phyloP scores from a whole-genome alignment of 2,329 filamentous ascomycete species.

The Bipolaris cookei region DNA sequence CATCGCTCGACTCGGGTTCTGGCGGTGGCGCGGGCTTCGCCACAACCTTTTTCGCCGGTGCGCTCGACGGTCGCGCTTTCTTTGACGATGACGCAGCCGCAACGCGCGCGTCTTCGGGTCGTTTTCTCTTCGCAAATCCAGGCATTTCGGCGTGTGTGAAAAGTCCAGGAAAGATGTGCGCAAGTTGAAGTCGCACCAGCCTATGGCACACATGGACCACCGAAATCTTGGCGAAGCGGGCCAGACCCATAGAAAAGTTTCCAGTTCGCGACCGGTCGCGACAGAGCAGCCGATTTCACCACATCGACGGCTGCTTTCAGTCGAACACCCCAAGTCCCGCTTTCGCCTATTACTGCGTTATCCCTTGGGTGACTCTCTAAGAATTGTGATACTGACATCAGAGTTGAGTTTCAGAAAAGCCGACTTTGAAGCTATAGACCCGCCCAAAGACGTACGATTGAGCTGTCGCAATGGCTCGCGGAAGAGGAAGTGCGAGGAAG shows the following conservation, averaged over 20 bases:
- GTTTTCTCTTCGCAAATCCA: constrained; percentile 53
- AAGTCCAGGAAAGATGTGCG: constrained; percentile 8
- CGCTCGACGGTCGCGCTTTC: constrained; percentile 26
- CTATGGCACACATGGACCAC: background rate
- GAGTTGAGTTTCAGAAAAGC: background rate
- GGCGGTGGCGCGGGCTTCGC: constrained; percentile 22
- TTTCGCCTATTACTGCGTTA: background rate
- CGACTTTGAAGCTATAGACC: background rate
- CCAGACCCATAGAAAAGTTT: constrained; percentile 21
- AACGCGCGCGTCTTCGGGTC: constrained; percentile 27
- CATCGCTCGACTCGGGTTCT: constrained; percentile 37
- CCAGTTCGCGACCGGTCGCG: constrained; percentile 16
- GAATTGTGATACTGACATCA: background rate
- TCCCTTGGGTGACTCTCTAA: background rate
- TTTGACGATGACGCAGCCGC: constrained; percentile 20
- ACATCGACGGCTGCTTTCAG: constrained; percentile 3
- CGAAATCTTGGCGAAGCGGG: constrained; percentile 21
- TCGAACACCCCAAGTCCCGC: background rate
- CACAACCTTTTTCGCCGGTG: constrained; percentile 18
- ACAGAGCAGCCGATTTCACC: constrained; percentile 2
- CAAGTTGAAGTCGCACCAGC: background rate
- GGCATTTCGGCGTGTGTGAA: constrained; percentile 42
- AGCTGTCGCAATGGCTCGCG: constrained; percentile 36
- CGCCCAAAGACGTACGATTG: constrained; percentile 10
- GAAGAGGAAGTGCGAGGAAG: constrained; percentile 38